phyloP scores from a whole-genome alignment of 495 filamentous ascomycete species.

The Lophium mytilinum region DNA sequence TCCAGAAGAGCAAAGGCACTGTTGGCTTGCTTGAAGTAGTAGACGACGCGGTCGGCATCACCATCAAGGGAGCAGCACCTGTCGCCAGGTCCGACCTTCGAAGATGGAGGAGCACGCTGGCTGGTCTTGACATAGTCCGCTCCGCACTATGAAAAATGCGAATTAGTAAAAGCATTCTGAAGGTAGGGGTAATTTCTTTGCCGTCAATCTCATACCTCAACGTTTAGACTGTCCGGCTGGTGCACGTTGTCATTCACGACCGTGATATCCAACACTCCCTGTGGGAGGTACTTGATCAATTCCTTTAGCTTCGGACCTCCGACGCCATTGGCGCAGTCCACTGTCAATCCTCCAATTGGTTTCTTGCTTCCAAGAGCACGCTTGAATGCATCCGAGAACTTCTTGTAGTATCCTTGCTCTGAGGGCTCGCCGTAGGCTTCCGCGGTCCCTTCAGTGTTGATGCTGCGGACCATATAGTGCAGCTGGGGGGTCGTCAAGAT shows the following conservation, averaged over 20 bases:
- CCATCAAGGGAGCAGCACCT: slow-evolving; percentile 91
- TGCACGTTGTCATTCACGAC: slow-evolving; percentile 88
- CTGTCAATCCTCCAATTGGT: slow-evolving; percentile 55
- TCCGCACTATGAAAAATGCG: slow-evolving; percentile 55
- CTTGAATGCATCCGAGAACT: slow-evolving; percentile 70
- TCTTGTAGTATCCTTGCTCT: slow-evolving; percentile 91
- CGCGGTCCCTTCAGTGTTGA: slow-evolving; percentile 78
- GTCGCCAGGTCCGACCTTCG: slow-evolving; percentile 63
- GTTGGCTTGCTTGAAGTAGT: slow-evolving; percentile 83
- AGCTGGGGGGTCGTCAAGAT: slow-evolving; percentile 90
- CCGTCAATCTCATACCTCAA: slow-evolving; percentile 51
- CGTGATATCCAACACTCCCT: slow-evolving; percentile 67
- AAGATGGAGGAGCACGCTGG: slow-evolving; percentile 79
- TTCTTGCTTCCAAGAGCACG: slow-evolving; percentile 68
- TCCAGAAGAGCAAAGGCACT: slow-evolving; percentile 82
- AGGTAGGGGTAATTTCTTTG: background rate
- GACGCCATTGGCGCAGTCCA: slow-evolving; percentile 96
- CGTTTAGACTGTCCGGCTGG: slow-evolving; percentile 78
- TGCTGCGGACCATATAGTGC: slow-evolving; percentile 90
- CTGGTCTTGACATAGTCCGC: slow-evolving; percentile 97
- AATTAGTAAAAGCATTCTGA: slow-evolving; percentile 6
- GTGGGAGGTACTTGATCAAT: slow-evolving; percentile 75
- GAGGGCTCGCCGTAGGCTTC: slow-evolving; percentile 79
- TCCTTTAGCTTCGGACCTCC: slow-evolving; percentile 86
- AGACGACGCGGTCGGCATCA: slow-evolving; percentile 90